Percentiles rank a stretch among this genome's conserved stretches.
These are phyloP conservation scores for Heterobasidion parviporum DNA, from an alignment of 1,284 basidiomycete genomes.

Conservation along the genomic window DNA sequence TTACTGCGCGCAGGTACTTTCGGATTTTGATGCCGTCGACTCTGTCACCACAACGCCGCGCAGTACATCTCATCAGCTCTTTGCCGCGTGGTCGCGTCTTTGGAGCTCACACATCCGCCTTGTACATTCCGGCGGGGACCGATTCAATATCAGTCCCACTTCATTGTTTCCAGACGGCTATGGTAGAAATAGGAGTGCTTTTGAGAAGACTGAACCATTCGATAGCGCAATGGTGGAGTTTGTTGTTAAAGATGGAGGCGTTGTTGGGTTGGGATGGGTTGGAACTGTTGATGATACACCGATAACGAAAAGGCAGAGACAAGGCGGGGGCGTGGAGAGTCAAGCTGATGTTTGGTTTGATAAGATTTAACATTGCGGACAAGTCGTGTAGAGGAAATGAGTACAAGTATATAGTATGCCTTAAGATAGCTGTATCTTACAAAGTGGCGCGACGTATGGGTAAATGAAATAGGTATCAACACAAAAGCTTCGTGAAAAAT, in stretches of 20 bases:
- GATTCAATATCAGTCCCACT: slow-evolving; percentile 10
- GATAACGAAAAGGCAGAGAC: slow-evolving; percentile 1
- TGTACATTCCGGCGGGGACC: slow-evolving; percentile 4
- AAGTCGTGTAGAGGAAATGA: background rate
- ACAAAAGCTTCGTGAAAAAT: too few relatives aligned
- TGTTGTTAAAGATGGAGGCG: slow-evolving; percentile 9
- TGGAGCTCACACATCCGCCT: slow-evolving; percentile 16
- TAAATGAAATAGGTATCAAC: too few relatives aligned
- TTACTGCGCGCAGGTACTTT: slow-evolving; percentile 12
- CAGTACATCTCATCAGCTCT: slow-evolving; percentile 3
- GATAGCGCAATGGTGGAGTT: slow-evolving; percentile 8
- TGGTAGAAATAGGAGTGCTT: slow-evolving; percentile 16
- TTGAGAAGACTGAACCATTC: slow-evolving; percentile 7
- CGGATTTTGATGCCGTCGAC: slow-evolving; percentile 11
- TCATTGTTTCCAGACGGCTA: slow-evolving; percentile 18
- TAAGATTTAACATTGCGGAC: background rate
- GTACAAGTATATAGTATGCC: background rate
- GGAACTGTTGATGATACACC: slow-evolving; percentile 9
- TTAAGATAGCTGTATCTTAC: too few relatives aligned
- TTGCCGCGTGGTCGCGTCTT: slow-evolving; percentile 10
- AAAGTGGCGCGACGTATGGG: too few relatives aligned
- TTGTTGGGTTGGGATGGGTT: slow-evolving; percentile 14
- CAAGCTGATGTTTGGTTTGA: slow-evolving; percentile 3
- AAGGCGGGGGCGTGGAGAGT: slow-evolving; percentile 3
- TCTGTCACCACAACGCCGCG: background rate